phyloP scores from a whole-genome alignment of 1,284 basidiomycete species.

The Puccinia brachypodii region DNA sequence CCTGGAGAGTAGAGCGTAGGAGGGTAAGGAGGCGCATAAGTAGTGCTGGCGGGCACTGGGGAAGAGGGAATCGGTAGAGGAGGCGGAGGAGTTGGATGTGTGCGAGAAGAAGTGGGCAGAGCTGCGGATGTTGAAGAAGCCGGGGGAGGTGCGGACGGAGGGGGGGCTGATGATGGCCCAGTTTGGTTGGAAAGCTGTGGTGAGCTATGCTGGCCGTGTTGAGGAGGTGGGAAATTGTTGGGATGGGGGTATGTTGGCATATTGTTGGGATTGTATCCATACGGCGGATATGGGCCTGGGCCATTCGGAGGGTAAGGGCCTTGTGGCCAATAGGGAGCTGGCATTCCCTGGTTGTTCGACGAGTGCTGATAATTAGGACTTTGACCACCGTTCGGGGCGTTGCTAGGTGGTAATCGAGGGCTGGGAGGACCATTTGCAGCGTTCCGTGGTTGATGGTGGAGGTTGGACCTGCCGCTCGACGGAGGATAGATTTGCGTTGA shows the following conservation, averaged over 20 bases:
- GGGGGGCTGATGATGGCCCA: constrained; percentile 24
- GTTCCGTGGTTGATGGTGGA: constrained; percentile 32
- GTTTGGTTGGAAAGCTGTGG: constrained; percentile 30
- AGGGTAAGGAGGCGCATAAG: constrained; percentile 4
- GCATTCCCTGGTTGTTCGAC: constrained; percentile 21
- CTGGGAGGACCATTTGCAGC: constrained; percentile 11
- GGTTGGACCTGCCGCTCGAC: constrained; percentile 18
- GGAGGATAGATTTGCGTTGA: constrained; percentile 24
- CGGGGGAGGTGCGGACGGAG: constrained; percentile 2
- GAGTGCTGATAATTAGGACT: constrained; percentile 24
- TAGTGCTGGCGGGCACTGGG: constrained; percentile 26
- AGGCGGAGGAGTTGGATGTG: constrained; percentile 19
- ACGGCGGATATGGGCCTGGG: constrained; percentile 42
- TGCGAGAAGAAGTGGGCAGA: constrained; percentile 2
- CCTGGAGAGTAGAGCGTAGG: constrained; percentile 18
- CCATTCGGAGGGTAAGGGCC: constrained; percentile 31
- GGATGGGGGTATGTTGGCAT: constrained; percentile 44
- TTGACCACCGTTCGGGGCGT: constrained; percentile 28
- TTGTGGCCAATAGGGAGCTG: constrained; percentile 29
- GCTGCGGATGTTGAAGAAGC: neutral
- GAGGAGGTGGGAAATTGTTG: constrained; percentile 22
- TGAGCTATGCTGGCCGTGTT: constrained; percentile 25
- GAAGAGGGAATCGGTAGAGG: constrained; percentile 38
- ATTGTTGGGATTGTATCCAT: constrained; percentile 36
- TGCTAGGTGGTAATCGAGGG: constrained; percentile 24